phyloP scores from a whole-genome alignment of 1,284 basidiomycete species.

The Taiwanofungus camphoratus region DNA sequence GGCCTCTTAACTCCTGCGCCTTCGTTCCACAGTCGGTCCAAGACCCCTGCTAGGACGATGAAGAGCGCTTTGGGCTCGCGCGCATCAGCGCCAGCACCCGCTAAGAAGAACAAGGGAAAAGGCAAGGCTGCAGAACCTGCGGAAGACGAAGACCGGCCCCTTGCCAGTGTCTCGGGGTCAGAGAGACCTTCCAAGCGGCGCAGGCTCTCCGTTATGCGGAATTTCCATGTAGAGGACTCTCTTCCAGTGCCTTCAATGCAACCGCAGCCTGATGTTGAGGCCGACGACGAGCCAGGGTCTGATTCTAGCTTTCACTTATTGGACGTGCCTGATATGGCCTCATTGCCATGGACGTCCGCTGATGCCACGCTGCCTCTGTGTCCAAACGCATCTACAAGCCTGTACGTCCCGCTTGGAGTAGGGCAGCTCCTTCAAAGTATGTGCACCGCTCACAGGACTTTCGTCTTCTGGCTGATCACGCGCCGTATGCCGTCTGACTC shows the following conservation, averaged over 20 bases:
- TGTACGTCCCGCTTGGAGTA: constrained; percentile 33
- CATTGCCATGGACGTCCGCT: constrained; percentile 26
- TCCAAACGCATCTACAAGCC: constrained; percentile 6
- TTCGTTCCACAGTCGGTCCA: constrained; percentile 3
- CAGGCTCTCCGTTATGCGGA: neutral
- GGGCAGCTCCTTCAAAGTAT: constrained; percentile 32
- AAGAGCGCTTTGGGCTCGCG: neutral
- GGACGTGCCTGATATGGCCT: constrained; percentile 29
- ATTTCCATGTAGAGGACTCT: constrained; percentile 1
- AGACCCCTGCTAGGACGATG: neutral
- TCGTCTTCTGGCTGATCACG: neutral
- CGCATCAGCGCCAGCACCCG: neutral
- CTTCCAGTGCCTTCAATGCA: constrained; percentile 5
- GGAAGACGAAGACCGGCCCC: constrained; percentile 1
- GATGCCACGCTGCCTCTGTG: constrained; percentile 8
- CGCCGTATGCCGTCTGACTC: neutral
- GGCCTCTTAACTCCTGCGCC: constrained; percentile 9
- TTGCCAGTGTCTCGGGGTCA: constrained; percentile 3
- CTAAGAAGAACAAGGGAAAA: constrained; percentile 13
- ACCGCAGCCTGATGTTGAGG: constrained; percentile 7
- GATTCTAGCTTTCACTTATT: constrained; percentile 28
- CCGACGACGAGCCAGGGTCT: constrained; percentile 6
- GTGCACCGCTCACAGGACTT: constrained; percentile 1
- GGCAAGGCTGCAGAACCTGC: constrained; percentile 7
- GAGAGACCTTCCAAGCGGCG: constrained; percentile 12